Evolutionary conservation across 1,139 yeast genomes (phyloP).

Genomic region (Geotrichum phurueaensis): DNA sequence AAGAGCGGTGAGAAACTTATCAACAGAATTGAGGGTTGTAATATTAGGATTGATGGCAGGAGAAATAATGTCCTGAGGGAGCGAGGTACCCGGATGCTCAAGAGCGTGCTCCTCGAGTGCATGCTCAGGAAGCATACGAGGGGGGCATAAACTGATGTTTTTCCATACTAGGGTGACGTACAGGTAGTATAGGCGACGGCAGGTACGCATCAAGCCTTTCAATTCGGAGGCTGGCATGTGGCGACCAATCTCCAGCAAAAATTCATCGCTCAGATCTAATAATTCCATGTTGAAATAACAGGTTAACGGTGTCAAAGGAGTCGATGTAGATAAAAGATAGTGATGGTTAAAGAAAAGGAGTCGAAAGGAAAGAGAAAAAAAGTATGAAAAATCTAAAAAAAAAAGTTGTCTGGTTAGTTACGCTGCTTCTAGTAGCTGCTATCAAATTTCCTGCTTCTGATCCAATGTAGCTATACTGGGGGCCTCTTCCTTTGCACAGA

Average conservation of each 20-base stretch:
- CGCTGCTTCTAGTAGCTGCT: neutral
- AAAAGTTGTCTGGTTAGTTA: neutral
- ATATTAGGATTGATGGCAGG: constrained; percentile 16
- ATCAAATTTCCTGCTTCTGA: neutral
- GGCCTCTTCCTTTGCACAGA: neutral
- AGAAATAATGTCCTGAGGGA: constrained; percentile 16
- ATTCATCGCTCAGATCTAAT: constrained; percentile 15
- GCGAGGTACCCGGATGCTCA: constrained; percentile 16
- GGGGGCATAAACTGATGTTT: constrained; percentile 14
- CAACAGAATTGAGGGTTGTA: constrained; percentile 8
- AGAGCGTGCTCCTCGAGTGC: constrained; percentile 16
- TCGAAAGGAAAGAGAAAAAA: neutral
- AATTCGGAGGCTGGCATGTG: constrained; percentile 14
- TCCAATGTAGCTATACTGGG: neutral
- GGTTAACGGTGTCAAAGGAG: neutral
- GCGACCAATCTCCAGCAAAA: constrained; percentile 11
- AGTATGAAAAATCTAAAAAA: neutral
- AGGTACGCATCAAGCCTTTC: constrained; percentile 12
- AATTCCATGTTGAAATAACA: constrained; percentile 9
- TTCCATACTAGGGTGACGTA: constrained; percentile 15
- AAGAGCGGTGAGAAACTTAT: constrained; percentile 10
- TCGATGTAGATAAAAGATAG: neutral
- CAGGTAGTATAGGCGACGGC: constrained; percentile 11
- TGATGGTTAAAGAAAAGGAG: neutral
- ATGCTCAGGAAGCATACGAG: constrained; percentile 15